phyloP scores from a whole-genome alignment of 306 rosid genomes.

The Gastrolobium villosum region DNA sequence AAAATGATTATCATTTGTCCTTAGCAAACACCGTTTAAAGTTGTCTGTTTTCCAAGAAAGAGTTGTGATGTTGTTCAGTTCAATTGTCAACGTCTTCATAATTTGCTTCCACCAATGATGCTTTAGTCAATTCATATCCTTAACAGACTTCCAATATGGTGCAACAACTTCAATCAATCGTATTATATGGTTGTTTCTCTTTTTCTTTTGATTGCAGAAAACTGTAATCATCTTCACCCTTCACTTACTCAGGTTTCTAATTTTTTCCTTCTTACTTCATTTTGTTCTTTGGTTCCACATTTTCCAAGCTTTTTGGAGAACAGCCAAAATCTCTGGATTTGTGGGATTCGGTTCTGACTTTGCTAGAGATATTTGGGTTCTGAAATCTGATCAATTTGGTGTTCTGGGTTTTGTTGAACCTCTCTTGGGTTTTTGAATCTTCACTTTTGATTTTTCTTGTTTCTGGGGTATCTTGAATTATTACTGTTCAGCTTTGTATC shows the following conservation, averaged over 20 bases:
- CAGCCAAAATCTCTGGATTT: slow-evolving; percentile 16
- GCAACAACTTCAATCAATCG: neutral
- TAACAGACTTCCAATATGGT: neutral
- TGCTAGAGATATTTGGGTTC: neutral
- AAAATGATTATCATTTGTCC: too few species aligned
- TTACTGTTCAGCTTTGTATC: slow-evolving; percentile 22
- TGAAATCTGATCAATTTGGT: neutral
- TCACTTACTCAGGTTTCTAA: neutral
- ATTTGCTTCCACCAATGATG: neutral
- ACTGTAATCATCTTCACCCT: neutral
- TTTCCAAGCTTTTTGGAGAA: neutral
- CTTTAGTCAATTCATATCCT: neutral
- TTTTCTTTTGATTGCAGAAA: neutral
- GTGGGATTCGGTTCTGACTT: neutral
- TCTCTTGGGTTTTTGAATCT: neutral
- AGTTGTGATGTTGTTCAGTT: too few species aligned
- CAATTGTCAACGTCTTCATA: too few species aligned
- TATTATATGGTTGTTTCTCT: neutral
- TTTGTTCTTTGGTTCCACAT: neutral
- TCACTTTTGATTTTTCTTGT: neutral
- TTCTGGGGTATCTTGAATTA: slow-evolving; percentile 22
- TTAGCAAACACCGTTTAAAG: too few species aligned
- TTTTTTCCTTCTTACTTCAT: neutral
- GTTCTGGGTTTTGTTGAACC: slow-evolving; percentile 15
- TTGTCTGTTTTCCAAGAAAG: too few species aligned